Base-by-base conservation (phyloP, 2,329 filamentous ascomycete species). In the Botryotinia convoluta region DNA sequence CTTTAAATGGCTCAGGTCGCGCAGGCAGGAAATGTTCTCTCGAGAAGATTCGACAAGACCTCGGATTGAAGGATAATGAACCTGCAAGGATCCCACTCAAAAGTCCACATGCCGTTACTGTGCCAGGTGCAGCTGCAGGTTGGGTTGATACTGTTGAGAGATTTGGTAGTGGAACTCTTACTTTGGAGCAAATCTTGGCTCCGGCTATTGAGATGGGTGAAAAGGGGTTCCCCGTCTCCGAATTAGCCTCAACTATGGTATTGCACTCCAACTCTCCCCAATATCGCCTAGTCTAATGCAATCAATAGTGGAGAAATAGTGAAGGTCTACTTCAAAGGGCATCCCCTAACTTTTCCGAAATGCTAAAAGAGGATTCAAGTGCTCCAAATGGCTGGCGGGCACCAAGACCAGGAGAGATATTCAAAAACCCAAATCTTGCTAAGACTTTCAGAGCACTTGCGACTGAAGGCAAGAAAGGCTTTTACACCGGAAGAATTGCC, bases 1-100 rank as follows among this genome's bases (percentile, higher is more conserved):
- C 94, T 16, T 85, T 98, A 82, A 99, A 99, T 82, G 96, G 95
- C 32, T 98, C 95, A 1, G 96, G 96, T n/a, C 90, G 96, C 42
- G 89, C 94, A 5, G 90, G 93, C 7, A 86, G 84, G 69, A 89
- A 91, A 54, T 90, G 85, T 75, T 92, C 90, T 0, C 86, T 97
- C 0, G 91, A 94, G 71, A 86, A 85, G 45, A 87, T 97, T 72
- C 88, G 93, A 37, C 86, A 87, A 73, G 90, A 92, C 75, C 85
- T 98, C 37, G 89, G 89, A 0, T 79, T 96, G 22, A 84, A 86
- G 2, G 86, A 89, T 12, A 89, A 87, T 20, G 83, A 88, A 57
- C 77, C 80, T 0, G 86, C 84, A 1, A 84, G 84, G 61, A 95
- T 98, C 45, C 94, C 95, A 26, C 89, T 92, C 84, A 83, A 84